These are phyloP conservation scores for Syzygium aqueum DNA, from an alignment of 345 rosid genomes.

Conservation along the genomic window DNA sequence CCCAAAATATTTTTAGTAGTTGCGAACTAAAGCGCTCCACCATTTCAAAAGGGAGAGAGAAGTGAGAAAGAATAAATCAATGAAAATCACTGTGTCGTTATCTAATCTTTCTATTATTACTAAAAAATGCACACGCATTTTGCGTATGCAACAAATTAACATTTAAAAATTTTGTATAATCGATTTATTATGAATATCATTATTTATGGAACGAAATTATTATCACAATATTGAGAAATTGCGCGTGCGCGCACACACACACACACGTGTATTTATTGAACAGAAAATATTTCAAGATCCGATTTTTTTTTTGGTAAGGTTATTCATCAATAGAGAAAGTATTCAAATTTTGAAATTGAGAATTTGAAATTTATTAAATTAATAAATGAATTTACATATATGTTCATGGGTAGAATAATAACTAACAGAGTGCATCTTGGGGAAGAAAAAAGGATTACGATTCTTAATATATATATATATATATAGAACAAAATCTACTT, in stretches of 20 bases:
- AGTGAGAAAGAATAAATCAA: not conserved
- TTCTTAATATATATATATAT: not conserved
- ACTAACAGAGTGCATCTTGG: not conserved
- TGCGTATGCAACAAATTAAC: not conserved
- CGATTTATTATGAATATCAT: not conserved
- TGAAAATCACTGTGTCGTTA: not conserved
- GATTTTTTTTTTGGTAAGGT: not conserved
- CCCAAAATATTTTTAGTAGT: not conserved
- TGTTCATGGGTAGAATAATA: not conserved
- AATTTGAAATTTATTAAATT: not conserved
- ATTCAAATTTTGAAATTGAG: not conserved
- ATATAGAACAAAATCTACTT: not conserved
- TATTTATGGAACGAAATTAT: not conserved
- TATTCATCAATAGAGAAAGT: not conserved
- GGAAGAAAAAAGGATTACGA: not conserved
- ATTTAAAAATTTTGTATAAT: not conserved
- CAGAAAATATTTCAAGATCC: not conserved
- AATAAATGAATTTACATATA: not conserved
- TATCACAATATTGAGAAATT: not conserved
- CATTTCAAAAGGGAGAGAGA: not conserved
- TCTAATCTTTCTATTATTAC: not conserved
- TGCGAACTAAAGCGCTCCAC: not conserved
- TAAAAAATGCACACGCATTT: not conserved
- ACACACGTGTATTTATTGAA: not conserved
- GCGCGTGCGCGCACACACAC: no score